Conservation (phyloP, 2,329 filamentous ascomycete species). For the Cadophora sp. region DNA sequence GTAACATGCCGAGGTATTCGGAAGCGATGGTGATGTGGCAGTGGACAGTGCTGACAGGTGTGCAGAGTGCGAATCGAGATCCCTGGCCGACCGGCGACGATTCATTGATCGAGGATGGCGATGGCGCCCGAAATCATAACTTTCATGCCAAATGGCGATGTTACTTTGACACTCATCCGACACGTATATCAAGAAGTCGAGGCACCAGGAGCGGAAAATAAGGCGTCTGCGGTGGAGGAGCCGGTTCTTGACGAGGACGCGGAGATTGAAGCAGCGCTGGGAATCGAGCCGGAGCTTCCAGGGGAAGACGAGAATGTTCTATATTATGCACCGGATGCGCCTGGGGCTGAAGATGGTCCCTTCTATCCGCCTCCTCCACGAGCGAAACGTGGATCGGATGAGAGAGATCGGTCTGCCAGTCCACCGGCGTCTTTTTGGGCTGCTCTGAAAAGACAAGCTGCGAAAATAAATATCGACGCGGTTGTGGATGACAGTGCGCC, state of each 20-base stretch:
- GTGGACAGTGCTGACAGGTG: constrained; percentile 5
- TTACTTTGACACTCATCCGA: constrained; percentile 34
- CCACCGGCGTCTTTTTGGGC: constrained; percentile 38
- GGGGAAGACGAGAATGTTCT: constrained; percentile 30
- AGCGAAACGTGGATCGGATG: constrained; percentile 32
- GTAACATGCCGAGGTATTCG: neutral
- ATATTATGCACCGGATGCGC: constrained; percentile 37
- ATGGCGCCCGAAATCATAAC: constrained; percentile 36
- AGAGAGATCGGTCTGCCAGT: constrained; percentile 33
- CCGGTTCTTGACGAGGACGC: constrained; percentile 26
- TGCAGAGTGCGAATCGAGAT: constrained; percentile 20
- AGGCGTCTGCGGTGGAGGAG: constrained; percentile 7
- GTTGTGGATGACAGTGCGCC: constrained; percentile 12
- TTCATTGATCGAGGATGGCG: constrained; percentile 16
- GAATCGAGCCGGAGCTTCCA: constrained; percentile 20
- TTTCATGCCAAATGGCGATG: constrained; percentile 40
- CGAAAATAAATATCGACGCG: constrained; percentile 16
- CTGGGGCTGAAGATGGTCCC: constrained; percentile 28
- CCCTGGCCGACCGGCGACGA: constrained; percentile 13
- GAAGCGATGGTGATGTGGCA: neutral
- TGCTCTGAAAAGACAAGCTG: constrained; percentile 33
- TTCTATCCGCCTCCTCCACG: constrained; percentile 34
- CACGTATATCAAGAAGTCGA: constrained; percentile 25
- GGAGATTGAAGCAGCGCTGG: constrained; percentile 23
- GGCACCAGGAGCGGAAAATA: constrained; percentile 4